Conservation (phyloP, 2,329 filamentous ascomycete species). For the Knufia fluminis region DNA sequence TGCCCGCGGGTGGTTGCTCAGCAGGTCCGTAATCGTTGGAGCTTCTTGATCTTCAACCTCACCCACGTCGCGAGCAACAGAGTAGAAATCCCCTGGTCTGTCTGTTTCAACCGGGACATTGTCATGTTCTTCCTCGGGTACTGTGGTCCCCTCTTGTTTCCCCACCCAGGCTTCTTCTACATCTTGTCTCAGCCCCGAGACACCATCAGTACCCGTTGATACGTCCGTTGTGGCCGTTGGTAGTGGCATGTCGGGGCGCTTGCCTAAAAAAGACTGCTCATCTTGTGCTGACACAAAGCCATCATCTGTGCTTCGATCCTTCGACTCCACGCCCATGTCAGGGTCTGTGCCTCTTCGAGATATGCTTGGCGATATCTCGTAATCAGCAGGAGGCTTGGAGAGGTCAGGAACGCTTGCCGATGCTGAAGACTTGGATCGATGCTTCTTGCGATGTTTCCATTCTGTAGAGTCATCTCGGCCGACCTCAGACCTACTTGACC, state of each 20-base stretch:
- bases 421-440: conserved; percentile 13
- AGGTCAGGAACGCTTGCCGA: conserved; percentile 7
- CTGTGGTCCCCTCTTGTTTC: conserved; percentile 1
- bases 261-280: conserved; percentile 54
- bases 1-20: conserved; percentile 2
- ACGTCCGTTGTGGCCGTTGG: conserved; percentile 31
- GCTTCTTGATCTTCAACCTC: neutral
- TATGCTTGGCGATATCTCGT: conserved; percentile 7
- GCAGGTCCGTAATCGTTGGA: neutral
- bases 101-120: neutral
- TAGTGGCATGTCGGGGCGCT: conserved; percentile 52
- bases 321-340: conserved; percentile 25
- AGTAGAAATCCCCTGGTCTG: neutral
- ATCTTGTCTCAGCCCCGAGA: conserved; percentile 33
- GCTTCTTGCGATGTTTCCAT: conserved; percentile 26
- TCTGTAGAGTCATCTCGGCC: conserved; percentile 29
- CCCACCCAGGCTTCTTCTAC: neutral
- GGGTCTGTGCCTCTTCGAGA: conserved; percentile 11
- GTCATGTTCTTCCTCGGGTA: neutral
- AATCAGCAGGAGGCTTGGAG: neutral
- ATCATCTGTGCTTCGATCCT: conserved; percentile 20
- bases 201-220: conserved; percentile 30
- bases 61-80: neutral
- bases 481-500: conserved; percentile 30
- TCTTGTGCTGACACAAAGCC: conserved; percentile 24